Evolutionary conservation across 2,329 filamentous ascomycete species (phyloP), one percentile per base, ranked within the genome.

Genomic region (Cladosporium sp.): DNA sequence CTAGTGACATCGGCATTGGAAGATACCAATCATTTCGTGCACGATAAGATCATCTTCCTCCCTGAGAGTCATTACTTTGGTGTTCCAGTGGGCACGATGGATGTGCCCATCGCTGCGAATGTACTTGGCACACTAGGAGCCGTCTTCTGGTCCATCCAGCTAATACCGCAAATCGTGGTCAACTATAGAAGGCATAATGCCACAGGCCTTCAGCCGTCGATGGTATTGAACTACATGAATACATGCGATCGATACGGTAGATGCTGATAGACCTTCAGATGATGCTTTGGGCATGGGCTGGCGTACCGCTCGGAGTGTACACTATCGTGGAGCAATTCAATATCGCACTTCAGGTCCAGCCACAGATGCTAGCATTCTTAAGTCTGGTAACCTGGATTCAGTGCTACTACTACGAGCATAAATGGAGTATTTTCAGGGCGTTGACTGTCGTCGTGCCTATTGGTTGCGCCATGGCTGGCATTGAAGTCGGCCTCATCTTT

Each of bases 221-320:
- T 87, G 84, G 49, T 52, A 46, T 9, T 13, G 4, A 13, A 1
- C 19, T 28, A 8, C 6, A 35, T n/a, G 10, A 8, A 33, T 44
- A 33, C 28, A 45, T 28, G 22, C 22, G 22, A 28, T 28, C 22
- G 22, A 28, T 28, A 7, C 4, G 11, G 40, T 42, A 5, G 11
- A 38, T 38, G 35, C 35, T 38, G n/a, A 46, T 3, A 37, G 11
- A 18, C 2, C 4, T 11, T 34, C 22, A 52, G 49, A 87, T 87
- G 83, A 77, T 87, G 64, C 73, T 86, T 2, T 87, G 84, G 77
- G 81, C 82, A 0, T 80, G 76, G 70, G 84, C 84, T 1, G 84
- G 84, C 0, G 79, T 87, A 0, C 84, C 84, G 0, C 71, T 87
- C 0, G 85, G 84, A 2, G 77, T 80, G 10, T 81, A 81, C 64